Conservation (phyloP, 371 early-diverging fungal genomes). For the Smittium culicis region DNA sequence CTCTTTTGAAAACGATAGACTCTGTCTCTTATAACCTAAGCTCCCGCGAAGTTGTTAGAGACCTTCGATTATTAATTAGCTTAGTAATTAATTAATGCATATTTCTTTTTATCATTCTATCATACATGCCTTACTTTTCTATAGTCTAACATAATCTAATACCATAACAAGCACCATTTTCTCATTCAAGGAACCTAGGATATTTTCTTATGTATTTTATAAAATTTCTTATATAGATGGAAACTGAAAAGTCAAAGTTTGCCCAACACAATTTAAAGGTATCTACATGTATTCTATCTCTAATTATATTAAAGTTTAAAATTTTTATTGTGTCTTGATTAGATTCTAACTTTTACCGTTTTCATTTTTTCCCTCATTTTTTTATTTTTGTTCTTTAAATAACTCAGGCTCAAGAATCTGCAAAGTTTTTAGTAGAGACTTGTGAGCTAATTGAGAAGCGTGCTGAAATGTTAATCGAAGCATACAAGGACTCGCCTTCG, state of each 20-base stretch:
- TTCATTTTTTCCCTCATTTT: no score
- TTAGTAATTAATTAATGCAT: not conserved
- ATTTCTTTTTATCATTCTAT: no score
- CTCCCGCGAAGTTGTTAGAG: not conserved
- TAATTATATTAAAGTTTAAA: no score
- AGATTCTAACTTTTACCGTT: no score
- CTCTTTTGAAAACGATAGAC: constrained; percentile 1
- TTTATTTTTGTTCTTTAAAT: no score
- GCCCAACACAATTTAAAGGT: not conserved
- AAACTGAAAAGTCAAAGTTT: constrained; percentile 9
- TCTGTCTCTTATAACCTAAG: not conserved
- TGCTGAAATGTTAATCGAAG: not conserved
- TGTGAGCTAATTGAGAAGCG: constrained; percentile 1
- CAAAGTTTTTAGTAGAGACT: not conserved
- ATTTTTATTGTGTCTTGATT: no score
- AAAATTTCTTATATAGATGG: not conserved
- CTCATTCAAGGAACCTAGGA: no score
- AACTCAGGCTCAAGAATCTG: constrained; percentile 7
- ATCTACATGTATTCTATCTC: no score
- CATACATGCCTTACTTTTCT: no score
- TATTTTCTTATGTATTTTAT: no score
- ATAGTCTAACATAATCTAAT: not conserved
- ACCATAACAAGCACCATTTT: not conserved
- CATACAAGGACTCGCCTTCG: not conserved
- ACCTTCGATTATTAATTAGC: not conserved